Conservation (phyloP, 495 filamentous ascomycete genomes). For the Daldinia vernicosa region DNA sequence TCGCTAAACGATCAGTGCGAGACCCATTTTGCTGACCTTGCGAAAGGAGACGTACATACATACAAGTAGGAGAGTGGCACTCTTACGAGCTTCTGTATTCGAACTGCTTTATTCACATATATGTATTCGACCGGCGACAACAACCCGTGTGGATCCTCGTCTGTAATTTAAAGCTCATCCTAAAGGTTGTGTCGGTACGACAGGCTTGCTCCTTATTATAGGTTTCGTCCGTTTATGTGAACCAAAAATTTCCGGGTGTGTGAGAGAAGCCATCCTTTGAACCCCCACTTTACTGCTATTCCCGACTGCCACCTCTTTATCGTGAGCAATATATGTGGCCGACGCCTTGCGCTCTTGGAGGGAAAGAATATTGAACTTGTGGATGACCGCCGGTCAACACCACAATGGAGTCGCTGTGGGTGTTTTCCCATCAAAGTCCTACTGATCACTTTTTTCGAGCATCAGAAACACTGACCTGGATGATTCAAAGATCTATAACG, state of each 20-base stretch:
- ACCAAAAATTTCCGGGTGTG: slow-evolving; percentile 25
- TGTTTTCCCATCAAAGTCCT: slow-evolving; percentile 34
- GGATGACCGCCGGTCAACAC: slow-evolving; percentile 37
- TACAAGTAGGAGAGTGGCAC: slow-evolving; percentile 16
- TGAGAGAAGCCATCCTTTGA: slow-evolving; percentile 28
- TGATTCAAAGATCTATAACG: slow-evolving; percentile 52
- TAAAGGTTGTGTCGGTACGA: slow-evolving; percentile 36
- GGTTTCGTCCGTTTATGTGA: slow-evolving; percentile 28
- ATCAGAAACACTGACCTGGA: slow-evolving; percentile 42
- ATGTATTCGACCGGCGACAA: slow-evolving; percentile 9
- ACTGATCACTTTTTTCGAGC: slow-evolving; percentile 31
- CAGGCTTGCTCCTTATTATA: slow-evolving; percentile 35
- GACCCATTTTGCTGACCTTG: slow-evolving; percentile 11
- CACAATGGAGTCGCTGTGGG: slow-evolving; percentile 41
- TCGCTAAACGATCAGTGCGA: slow-evolving; percentile 21
- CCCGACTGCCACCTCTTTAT: slow-evolving; percentile 26
- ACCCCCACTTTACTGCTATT: slow-evolving; percentile 25
- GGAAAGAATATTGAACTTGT: slow-evolving; percentile 27
- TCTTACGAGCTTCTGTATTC: slow-evolving; percentile 31
- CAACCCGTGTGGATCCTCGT: slow-evolving; percentile 18
- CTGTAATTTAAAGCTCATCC: slow-evolving; percentile 29
- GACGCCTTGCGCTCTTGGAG: slow-evolving; percentile 24
- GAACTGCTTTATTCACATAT: slow-evolving; percentile 17
- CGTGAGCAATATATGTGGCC: slow-evolving; percentile 37
- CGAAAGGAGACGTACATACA: slow-evolving; percentile 7